Conservation (phyloP, 2,329 filamentous ascomycete genomes). For the Pseudogymnoascus sp. region DNA sequence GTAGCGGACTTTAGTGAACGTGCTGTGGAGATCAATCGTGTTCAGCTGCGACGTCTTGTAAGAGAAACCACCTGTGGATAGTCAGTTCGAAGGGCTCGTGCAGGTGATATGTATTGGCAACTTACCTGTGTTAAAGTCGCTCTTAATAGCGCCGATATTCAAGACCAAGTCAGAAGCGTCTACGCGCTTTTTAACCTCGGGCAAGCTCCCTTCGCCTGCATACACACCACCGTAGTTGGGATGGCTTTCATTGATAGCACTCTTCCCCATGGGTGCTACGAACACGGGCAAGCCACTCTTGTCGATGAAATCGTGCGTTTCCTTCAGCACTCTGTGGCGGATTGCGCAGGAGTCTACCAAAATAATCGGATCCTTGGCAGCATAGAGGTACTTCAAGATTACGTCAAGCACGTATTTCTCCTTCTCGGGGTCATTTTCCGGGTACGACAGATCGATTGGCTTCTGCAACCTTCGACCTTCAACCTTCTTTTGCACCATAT, state of each 20-base stretch:
- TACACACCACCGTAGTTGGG: constrained; percentile 79
- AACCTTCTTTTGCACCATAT: constrained; percentile 70
- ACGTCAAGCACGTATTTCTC: constrained; percentile 81
- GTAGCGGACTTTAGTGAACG: constrained; percentile 65
- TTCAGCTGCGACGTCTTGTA: constrained; percentile 70
- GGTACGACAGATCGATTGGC: constrained; percentile 59
- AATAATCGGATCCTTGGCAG: constrained; percentile 68
- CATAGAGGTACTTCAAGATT: constrained; percentile 64
- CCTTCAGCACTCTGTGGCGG: constrained; percentile 64
- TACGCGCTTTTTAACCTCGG: constrained; percentile 55
- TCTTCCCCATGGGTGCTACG: constrained; percentile 86
- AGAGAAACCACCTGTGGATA: constrained; percentile 61
- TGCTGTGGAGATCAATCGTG: constrained; percentile 75
- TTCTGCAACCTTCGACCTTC: constrained; percentile 66
- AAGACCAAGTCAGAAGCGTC: constrained; percentile 66
- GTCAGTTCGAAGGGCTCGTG: background rate
- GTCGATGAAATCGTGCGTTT: constrained; percentile 65
- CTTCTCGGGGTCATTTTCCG: constrained; percentile 59
- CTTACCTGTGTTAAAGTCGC: constrained; percentile 64
- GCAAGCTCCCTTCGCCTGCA: constrained; percentile 67
- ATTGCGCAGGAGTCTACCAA: constrained; percentile 79
- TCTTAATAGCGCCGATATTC: constrained; percentile 61
- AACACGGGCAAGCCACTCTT: constrained; percentile 74
- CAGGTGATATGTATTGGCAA: background rate
- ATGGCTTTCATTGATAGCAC: constrained; percentile 69